Evolutionary conservation across 148 eudicot species (phyloP).

Genomic region (Camellia granthamiana): DNA sequence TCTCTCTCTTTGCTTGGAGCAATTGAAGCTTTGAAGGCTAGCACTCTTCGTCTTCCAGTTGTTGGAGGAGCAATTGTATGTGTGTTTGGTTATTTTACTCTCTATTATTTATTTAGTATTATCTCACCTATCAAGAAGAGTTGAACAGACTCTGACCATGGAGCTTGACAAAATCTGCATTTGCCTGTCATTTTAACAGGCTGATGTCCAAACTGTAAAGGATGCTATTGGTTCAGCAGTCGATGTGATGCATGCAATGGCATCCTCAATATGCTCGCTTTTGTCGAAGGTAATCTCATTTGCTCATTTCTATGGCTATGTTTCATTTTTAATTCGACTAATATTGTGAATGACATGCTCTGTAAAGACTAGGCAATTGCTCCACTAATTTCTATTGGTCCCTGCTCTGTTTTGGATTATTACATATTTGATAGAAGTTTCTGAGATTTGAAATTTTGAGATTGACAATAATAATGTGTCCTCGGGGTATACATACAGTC

Average conservation of each 20-base stretch:
- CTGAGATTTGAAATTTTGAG: background rate
- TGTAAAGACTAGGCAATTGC: background rate
- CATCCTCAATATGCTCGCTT: constrained; percentile 55
- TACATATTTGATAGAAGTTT: constrained; percentile 12
- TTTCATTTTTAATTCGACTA: constrained; percentile 2
- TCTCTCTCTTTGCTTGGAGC: constrained; percentile 74
- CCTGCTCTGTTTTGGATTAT: background rate
- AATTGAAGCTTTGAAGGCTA: constrained; percentile 88
- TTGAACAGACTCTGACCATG: background rate
- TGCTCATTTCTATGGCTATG: constrained; percentile 9
- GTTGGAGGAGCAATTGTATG: constrained; percentile 90
- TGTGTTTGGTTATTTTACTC: constrained; percentile 9
- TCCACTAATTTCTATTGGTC: background rate
- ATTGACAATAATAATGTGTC: background rate
- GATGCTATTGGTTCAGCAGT: constrained; percentile 80
- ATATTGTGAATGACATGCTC: background rate
- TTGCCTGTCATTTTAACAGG: constrained; percentile 38
- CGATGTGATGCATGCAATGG: constrained; percentile 84
- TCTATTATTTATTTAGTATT: background rate
- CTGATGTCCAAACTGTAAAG: constrained; percentile 70
- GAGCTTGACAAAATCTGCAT: constrained; percentile 12
- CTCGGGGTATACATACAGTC: background rate
- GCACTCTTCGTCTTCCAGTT: constrained; percentile 97
- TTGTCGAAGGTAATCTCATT: constrained; percentile 51
- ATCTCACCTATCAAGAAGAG: constrained; percentile 12